These are phyloP conservation scores for Diaporthe sp. DNA, from an alignment of 2,329 filamentous ascomycete genomes.

Conservation along the genomic window DNA sequence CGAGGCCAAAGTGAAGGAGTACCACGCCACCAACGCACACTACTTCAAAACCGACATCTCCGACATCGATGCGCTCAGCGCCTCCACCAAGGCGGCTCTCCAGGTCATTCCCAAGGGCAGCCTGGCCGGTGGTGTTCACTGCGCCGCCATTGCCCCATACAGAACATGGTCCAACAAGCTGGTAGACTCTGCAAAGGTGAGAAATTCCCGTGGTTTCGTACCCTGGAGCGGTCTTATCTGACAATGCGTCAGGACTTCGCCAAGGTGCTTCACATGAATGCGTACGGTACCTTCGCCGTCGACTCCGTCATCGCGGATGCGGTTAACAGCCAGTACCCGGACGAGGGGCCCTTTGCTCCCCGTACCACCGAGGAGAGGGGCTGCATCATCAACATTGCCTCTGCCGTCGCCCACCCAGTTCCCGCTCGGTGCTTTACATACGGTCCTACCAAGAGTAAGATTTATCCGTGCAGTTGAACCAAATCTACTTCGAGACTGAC, in stretches of 20 bases:
- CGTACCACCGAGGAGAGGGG: neutral
- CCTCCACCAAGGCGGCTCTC: neutral
- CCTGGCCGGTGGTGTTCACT: neutral
- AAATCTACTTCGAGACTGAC: neutral
- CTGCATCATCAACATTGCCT: neutral
- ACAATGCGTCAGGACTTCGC: neutral
- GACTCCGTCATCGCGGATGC: neutral
- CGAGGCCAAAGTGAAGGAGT: neutral
- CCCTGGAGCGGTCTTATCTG: too few species aligned
- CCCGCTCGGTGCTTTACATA: neutral
- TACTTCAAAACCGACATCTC: neutral
- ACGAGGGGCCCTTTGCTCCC: neutral
- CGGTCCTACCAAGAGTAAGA: neutral
- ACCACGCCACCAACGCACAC: neutral
- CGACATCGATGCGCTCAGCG: neutral
- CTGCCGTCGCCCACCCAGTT: neutral
- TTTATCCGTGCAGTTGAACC: neutral
- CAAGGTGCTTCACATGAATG: slow-evolving; percentile 1
- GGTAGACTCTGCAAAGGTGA: neutral
- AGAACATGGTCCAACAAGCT: neutral
- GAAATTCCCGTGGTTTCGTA: neutral
- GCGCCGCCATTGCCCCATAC: neutral
- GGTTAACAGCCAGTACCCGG: neutral
- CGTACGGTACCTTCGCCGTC: neutral
- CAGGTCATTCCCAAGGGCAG: neutral